Base-by-base conservation (phyloP, 2,329 filamentous ascomycete species). In the Diaporthe sp. region DNA sequence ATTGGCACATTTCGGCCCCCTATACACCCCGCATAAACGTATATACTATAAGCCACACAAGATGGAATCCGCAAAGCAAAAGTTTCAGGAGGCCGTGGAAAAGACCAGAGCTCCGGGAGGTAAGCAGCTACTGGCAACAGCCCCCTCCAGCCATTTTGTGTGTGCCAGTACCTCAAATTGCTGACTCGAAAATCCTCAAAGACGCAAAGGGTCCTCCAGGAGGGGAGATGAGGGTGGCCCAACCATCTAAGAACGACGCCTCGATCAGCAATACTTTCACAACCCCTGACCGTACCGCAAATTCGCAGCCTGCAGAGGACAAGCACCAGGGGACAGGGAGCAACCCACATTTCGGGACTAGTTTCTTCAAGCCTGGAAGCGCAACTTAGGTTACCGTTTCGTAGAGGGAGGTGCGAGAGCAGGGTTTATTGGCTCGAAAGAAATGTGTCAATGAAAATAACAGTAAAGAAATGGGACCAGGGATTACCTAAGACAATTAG, bases 221-320 rank as follows among this genome's bases (percentile, higher is more conserved):
- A 37, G 63, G 63, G 12, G 30, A 66, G 8, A 42, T 69, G 47
- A 74, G 65, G 32, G 55, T 61, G 9, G 73, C 73, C 3, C 50
- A 72, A 8, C 73, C 73, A 3, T 74, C 73, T 1, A 72, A 61
- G 39, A 58, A 74, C 19, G 73, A 74, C 47, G 69, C 73, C 17
- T 74, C 73, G 17, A 74, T 74, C 69, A 74, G 73, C 44, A 74
- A 74, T 32, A 74, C 70, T 10, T 74, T 74, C 32, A 63, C 65
- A 22, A 74, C 70, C 7, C 51, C 51, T 17, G 73, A 71, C 51
- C 42, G 69, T 25, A 74, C 73, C 25, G 73, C 73, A 32, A 32
- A 74, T 4, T 22, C 69, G 5, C 59, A 74, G 2, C 22, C 69
- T 1, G 42, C 53, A 3, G 71, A 70, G 8, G 73, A 59, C 25